Evolutionary conservation across 176 grass and related monocot genomes (phyloP), one percentile per base, ranked within the genome.

Genomic region (Aechmea fasciata): DNA sequence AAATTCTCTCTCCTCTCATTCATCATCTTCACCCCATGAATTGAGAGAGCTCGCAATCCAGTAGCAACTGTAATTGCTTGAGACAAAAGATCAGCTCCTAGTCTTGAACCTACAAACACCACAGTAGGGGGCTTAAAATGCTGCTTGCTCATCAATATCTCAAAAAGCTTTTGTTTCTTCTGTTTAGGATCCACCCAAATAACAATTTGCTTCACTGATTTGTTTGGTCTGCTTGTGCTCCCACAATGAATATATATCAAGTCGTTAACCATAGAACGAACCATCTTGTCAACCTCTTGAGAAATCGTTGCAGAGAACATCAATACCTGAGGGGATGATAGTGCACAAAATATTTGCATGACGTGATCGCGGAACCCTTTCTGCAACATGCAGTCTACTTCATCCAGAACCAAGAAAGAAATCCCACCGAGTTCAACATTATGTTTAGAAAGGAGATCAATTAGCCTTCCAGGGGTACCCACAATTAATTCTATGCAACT

Each of bases 151-250:
- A 17, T 87, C 48, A 97, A 57, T 83, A 92, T 87, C 79, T 97
- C 93, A 83, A 92, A 97, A 76, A 92, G 66, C 76, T 97, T 92
- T 64, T 90, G 86, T 71, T 90, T 92, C 85, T 92, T 96, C 77
- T 90, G 80, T 48, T 90, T 97, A 83, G 86, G 89, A 18, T 92
- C 93, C 26, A 92, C 93, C 89, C 89, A 97, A 77, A 97, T 97
- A 65, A 74, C 81, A 13, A 97, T 77, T 67, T 97, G 82, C 73
- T 87, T 97, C 70, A 87, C 81, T 75, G 84, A 92, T 71, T 90
- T 92, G 81, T 73, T 87, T 50, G 83, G 85, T 75, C 50, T 84
- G 61, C 64, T 83, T 75, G 81, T 71, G 49, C 83, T 92, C 50
- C 86, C 89, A 55, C 82, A 85, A 63, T 82, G 87, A 64, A 96